Percentiles rank a stretch among this genome's conserved stretches.
These are phyloP conservation scores for Rhizopogon vinicolor DNA, from an alignment of 768 basidiomycete species.

Conservation along the genomic window DNA sequence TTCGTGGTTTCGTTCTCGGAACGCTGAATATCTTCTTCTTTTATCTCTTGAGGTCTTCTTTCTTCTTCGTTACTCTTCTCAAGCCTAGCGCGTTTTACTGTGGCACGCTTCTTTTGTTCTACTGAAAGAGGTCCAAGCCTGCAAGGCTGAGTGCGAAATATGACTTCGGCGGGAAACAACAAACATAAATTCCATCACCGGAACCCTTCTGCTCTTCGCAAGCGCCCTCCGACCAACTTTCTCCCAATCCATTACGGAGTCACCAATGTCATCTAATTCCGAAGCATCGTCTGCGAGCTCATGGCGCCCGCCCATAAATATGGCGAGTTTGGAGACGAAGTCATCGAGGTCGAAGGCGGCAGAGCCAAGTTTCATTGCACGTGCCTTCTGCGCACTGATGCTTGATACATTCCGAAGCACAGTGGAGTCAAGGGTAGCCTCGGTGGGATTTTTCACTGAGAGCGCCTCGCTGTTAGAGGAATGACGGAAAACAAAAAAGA, in stretches of 20 bases:
- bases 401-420: slow-evolving; percentile 75
- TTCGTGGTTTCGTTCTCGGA: slow-evolving; percentile 88
- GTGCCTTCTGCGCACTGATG: slow-evolving; percentile 83
- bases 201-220: slow-evolving; percentile 73
- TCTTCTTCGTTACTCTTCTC: slow-evolving; percentile 70
- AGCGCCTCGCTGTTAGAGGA: not conserved
- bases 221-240: slow-evolving; percentile 81
- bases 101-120: slow-evolving; percentile 74
- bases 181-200: slow-evolving; percentile 87
- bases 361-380: slow-evolving; percentile 81
- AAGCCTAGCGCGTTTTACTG: slow-evolving; percentile 56
- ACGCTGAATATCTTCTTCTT: slow-evolving; percentile 76
- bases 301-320: slow-evolving; percentile 70
- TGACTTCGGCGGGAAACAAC: slow-evolving; percentile 15
- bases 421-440: slow-evolving; percentile 87
- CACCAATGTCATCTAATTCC: slow-evolving; percentile 50
- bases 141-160: slow-evolving; percentile 10
- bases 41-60: slow-evolving; percentile 73
- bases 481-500: not conserved
- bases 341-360: slow-evolving; percentile 93
- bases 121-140: slow-evolving; percentile 92
- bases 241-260: slow-evolving; percentile 70
- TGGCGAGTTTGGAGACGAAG: slow-evolving; percentile 71
- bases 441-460: slow-evolving; percentile 73
- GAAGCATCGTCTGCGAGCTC: slow-evolving; percentile 38